Evolutionary conservation across 768 basidiomycete species (phyloP), one percentile per base, ranked within the genome.

Genomic region (Tricholoma saponaceum): DNA sequence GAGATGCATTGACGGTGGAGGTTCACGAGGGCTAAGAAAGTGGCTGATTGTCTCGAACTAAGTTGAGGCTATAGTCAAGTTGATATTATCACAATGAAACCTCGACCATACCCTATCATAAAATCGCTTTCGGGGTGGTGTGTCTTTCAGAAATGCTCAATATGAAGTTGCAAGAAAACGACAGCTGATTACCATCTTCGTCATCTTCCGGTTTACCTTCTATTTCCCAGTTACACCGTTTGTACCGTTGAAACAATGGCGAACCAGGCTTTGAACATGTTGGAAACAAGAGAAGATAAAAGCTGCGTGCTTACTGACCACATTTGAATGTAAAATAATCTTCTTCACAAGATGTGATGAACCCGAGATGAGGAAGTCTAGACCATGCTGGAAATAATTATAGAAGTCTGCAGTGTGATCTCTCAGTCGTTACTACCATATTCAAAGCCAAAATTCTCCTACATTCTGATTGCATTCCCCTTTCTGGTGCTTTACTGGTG

Each of bases 311-410:
- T n/a, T 70, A 67, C 64, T 18, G 1, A 95, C 94, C 57, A 94
- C 82, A 63, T 96, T 97, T 2, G 93, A 84, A 67, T 97, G 94
- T 6, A 92, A 72, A 23, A 96, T 76, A 35, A 96, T 89, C 79
- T 97, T 97, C 67, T 80, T 82, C 18, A 95, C 89, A 5, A 81
- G 63, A 64, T 95, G 91, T 14, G 80, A 81, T 20, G 76, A 77
- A 49, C 82, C 87, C 22, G 85, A 88, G 16, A 97, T 79, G 26
- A 95, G 79, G 60, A 95, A 90, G 67, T 97, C 94, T 18, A 97
- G 72, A 1, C 94, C 94, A 65, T 93, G 85, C 62, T 94, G 89
- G 63, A 95, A 93, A 66, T 97, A 97, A 66, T 95, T 96, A 72
- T 90, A 93, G 68, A 94, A 93, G 70, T 93, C 91, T 92, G 59